Conservation (phyloP, 192 early-diverging fungal species). For the Nowakowskiella sp. region DNA sequence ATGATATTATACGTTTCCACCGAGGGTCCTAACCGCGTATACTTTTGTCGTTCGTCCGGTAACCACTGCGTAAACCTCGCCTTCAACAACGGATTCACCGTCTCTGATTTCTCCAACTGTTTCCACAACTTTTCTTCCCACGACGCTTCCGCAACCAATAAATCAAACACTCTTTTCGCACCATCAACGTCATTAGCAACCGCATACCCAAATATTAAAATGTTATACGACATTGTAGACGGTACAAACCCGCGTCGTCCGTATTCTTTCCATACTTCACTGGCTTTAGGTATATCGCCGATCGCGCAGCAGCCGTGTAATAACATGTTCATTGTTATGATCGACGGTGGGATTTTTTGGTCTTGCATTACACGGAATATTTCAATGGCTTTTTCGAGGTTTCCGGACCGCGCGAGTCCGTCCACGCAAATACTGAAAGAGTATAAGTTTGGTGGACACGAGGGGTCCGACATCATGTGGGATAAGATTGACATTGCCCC, state of each 20-base stretch:
- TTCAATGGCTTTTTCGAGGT: not conserved
- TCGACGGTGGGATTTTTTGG: not conserved
- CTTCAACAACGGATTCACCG: no score
- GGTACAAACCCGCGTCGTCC: slow-evolving; percentile 6
- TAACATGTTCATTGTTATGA: no score
- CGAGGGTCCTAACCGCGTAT: no score
- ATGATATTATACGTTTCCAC: slow-evolving; percentile 20
- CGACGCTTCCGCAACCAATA: no score
- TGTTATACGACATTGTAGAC: slow-evolving; percentile 13
- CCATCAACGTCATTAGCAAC: slow-evolving; percentile 11
- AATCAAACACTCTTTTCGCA: no score
- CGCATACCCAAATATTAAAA: slow-evolving; percentile 3
- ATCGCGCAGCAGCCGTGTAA: no score
- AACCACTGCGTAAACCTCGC: no score
- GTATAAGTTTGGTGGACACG: not conserved
- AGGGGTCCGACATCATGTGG: not conserved
- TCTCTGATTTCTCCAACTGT: no score
- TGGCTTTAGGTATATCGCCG: slow-evolving; percentile 1
- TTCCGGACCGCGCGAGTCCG: not conserved
- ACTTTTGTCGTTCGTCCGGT: no score
- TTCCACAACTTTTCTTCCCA: no score
- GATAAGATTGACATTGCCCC: not conserved
- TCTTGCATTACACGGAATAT: not conserved
- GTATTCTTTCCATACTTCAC: slow-evolving; percentile 14
- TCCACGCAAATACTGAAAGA: not conserved